Conservation (phyloP, 2,329 filamentous ascomycete species). For the Fusarium sterilihyphosum region DNA sequence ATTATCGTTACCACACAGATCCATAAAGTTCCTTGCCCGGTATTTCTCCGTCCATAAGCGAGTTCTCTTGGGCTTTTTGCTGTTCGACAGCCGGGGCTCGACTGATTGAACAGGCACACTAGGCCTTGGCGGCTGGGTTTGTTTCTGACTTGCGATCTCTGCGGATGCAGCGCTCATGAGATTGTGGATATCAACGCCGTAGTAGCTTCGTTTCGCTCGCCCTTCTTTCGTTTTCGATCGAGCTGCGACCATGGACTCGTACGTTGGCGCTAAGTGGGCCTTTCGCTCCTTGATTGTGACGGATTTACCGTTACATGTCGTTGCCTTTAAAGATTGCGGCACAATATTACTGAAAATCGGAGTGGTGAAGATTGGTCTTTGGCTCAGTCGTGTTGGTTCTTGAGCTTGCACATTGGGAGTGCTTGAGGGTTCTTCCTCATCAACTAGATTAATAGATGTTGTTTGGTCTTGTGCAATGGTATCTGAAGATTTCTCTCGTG, state of each 20-base stretch:
- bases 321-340: conserved; percentile 53
- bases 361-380: conserved; percentile 42
- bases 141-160: conserved; percentile 58
- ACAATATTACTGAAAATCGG: conserved; percentile 42
- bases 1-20: conserved; percentile 92
- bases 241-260: conserved; percentile 74
- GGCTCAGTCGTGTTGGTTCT: conserved; percentile 32
- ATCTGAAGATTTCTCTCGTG: conserved; percentile 20
- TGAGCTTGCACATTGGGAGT: background rate
- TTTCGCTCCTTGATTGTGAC: conserved; percentile 66
- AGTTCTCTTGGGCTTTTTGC: conserved; percentile 59
- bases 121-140: conserved; percentile 38
- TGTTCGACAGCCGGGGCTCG: conserved; percentile 46
- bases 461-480: background rate
- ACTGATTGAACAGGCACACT: conserved; percentile 55
- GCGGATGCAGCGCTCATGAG: conserved; percentile 77
- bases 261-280: conserved; percentile 59
- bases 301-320: conserved; percentile 67
- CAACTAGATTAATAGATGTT: background rate
- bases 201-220: conserved; percentile 80
- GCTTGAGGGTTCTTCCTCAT: background rate
- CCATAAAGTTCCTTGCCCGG: conserved; percentile 88
- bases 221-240: conserved; percentile 74
- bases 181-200: conserved; percentile 90
- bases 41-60: conserved; percentile 98